A percentile compares a stretch with the other conserved stretches of the same genome.
Conservation (phyloP, 2,329 filamentous ascomycete genomes). For the Harringtonia aguacate region DNA sequence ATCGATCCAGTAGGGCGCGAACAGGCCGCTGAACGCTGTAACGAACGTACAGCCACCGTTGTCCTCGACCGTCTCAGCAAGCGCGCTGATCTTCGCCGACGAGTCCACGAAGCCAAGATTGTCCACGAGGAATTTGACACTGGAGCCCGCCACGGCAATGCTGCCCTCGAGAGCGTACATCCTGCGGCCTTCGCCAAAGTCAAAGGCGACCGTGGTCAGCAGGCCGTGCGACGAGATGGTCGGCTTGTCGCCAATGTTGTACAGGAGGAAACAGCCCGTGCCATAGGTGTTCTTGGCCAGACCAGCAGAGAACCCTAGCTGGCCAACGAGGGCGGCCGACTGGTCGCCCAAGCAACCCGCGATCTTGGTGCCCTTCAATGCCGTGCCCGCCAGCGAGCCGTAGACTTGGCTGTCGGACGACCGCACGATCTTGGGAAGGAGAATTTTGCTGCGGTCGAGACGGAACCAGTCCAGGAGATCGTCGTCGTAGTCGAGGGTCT, state of each 20-base stretch:
- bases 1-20: conserved; percentile 92
- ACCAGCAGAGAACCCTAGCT: conserved; percentile 72
- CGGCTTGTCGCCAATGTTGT: conserved; percentile 76
- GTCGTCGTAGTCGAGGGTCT: conserved; percentile 70
- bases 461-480: conserved; percentile 69
- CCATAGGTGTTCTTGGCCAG: conserved; percentile 87
- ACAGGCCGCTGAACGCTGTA: conserved; percentile 82
- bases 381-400: conserved; percentile 53
- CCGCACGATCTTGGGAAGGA: conserved; percentile 69
- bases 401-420: conserved; percentile 68
- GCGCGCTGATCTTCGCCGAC: conserved; percentile 35
- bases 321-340: conserved; percentile 74
- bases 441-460: conserved; percentile 56
- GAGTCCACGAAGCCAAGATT: conserved; percentile 51
- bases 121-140: conserved; percentile 62
- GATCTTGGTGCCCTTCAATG: conserved; percentile 59
- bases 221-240: conserved; percentile 77
- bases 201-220: conserved; percentile 74
- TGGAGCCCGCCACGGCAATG: conserved; percentile 74
- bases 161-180: conserved; percentile 78
- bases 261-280: conserved; percentile 79
- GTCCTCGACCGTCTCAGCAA: conserved; percentile 48
- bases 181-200: conserved; percentile 51
- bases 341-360: conserved; percentile 83
- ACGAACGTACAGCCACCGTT: conserved; percentile 81